Evolutionary conservation across 306 rosid species (phyloP).

Genomic region (Betula pendula): DNA sequence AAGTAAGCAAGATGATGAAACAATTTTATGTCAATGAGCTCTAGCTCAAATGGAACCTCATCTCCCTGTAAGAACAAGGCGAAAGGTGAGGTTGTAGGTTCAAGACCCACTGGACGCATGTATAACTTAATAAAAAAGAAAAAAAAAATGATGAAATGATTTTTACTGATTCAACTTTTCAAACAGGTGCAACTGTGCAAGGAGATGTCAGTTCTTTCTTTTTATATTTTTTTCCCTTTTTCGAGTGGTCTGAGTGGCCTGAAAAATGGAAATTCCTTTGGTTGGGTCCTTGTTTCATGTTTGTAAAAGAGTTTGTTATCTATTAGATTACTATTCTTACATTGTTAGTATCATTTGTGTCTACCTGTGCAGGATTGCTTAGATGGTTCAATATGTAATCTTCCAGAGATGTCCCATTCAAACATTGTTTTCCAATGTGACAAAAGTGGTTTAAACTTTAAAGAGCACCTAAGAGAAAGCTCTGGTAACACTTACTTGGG

Average conservation of each 20-base stretch:
- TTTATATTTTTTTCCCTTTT: not conserved
- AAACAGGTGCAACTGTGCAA: not conserved
- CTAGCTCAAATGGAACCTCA: not conserved
- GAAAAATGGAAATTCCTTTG: not conserved
- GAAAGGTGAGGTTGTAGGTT: not conserved
- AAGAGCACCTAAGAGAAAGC: slow-evolving; percentile 25
- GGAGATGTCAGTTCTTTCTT: not conserved
- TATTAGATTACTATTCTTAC: not conserved
- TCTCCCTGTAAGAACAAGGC: not conserved
- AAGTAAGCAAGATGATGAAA: not conserved
- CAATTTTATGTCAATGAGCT: not conserved
- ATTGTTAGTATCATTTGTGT: not conserved
- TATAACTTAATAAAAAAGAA: not conserved
- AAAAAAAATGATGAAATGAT: not conserved
- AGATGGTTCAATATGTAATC: slow-evolving; percentile 20
- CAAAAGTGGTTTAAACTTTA: slow-evolving; percentile 6
- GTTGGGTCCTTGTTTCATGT: not conserved
- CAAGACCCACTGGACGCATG: not conserved
- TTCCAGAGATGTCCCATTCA: slow-evolving; percentile 20
- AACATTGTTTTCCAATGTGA: slow-evolving; percentile 10
- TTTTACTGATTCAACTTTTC: not conserved
- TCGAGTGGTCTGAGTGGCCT: not conserved
- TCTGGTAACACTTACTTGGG: slow-evolving; percentile 11
- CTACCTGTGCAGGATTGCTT: slow-evolving; percentile 20
- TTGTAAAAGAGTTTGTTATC: not conserved